These are phyloP conservation scores for Dioscorea alata DNA, from an alignment of 106 monocot species.

Conservation along the genomic window DNA sequence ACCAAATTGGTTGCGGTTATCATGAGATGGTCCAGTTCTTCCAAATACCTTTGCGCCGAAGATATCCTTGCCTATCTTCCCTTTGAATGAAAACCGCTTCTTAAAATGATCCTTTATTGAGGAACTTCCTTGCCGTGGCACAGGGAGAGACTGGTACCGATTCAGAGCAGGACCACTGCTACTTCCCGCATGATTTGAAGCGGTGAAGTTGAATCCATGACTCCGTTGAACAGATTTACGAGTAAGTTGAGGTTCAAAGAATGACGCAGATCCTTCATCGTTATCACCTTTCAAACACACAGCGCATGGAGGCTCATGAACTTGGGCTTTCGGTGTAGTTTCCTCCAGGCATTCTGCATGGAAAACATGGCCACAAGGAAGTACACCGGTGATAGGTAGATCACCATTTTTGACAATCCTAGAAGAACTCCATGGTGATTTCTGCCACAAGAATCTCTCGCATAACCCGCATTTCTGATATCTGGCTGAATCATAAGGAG, in stretches of 20 bases:
- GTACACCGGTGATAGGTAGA: conserved; percentile 64
- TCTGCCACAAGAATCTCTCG: conserved; percentile 54
- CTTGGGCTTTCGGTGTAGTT: conserved; percentile 1
- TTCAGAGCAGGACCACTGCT: conserved; percentile 17
- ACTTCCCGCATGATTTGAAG: conserved; percentile 14
- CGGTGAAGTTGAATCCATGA: neutral
- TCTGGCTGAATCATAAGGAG: conserved; percentile 15
- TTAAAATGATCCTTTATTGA: conserved; percentile 45
- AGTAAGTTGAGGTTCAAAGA: conserved; percentile 56
- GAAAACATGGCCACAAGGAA: conserved; percentile 74
- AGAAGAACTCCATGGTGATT: conserved; percentile 75
- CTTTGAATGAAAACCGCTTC: conserved; percentile 61
- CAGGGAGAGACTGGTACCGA: conserved; percentile 19
- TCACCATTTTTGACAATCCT: conserved; percentile 56
- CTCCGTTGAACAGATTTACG: conserved; percentile 29
- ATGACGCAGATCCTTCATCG: conserved; percentile 25
- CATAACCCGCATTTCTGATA: conserved; percentile 64
- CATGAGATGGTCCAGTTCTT: conserved; percentile 15
- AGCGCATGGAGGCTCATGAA: conserved; percentile 19
- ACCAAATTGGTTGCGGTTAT: conserved; percentile 7
- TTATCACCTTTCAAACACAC: conserved; percentile 11
- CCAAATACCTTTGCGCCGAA: conserved; percentile 37
- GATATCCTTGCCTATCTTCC: conserved; percentile 56
- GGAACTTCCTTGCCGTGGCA: conserved; percentile 23
- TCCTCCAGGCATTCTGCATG: conserved; percentile 75